Percentiles rank a stretch among this genome's conserved stretches.
Conservation (phyloP, 495 filamentous ascomycete species). For the Aspergillus affinis region DNA sequence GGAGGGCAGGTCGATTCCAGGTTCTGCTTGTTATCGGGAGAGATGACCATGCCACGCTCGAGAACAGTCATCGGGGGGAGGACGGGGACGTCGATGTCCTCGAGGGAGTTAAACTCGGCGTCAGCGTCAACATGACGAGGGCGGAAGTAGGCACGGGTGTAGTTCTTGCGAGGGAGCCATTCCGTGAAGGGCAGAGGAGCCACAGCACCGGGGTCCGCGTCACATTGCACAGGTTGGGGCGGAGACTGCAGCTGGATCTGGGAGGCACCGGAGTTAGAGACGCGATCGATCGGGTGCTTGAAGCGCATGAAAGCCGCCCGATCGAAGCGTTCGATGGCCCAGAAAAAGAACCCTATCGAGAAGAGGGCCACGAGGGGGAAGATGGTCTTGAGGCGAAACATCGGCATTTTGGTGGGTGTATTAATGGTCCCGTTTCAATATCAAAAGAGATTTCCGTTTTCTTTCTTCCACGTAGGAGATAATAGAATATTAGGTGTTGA, state of each 20-base stretch:
- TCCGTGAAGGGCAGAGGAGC: conserved; percentile 44
- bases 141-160: conserved; percentile 49
- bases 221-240: conserved; percentile 27
- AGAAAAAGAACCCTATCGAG: conserved; percentile 49
- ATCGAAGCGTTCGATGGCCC: conserved; percentile 46
- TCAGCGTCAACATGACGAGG: conserved; percentile 39
- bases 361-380: conserved; percentile 46
- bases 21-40: conserved; percentile 36
- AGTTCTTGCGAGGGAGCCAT: conserved; percentile 51
- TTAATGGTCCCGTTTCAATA: conserved; percentile 35
- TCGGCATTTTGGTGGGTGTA: conserved; percentile 43
- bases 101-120: conserved; percentile 42
- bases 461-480: conserved; percentile 4
- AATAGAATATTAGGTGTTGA: conserved; percentile 13
- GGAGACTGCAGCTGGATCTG: conserved; percentile 27
- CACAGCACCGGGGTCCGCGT: conserved; percentile 37
- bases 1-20: conserved; percentile 43
- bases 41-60: conserved; percentile 48
- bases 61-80: conserved; percentile 46
- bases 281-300: conserved; percentile 40
- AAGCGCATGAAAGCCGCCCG: conserved; percentile 42
- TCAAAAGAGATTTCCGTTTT: conserved; percentile 21
- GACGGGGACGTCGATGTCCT: conserved; percentile 42
- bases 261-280: conserved; percentile 20
- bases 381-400: conserved; percentile 45